phyloP scores from a whole-genome alignment of 768 basidiomycete species.

The Tylopilus felleus region DNA sequence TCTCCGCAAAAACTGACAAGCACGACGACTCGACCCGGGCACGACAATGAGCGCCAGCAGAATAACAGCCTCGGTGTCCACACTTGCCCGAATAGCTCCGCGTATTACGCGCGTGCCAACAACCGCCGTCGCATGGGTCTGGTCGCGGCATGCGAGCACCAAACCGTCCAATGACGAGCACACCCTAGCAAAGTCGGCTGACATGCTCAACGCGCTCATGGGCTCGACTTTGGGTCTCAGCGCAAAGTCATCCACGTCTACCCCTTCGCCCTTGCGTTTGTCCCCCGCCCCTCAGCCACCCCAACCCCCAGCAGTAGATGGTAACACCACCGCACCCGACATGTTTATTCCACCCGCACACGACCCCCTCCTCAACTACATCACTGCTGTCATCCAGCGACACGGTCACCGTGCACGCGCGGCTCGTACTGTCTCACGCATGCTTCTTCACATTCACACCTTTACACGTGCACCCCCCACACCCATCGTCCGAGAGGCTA shows the following conservation, averaged over 20 bases:
- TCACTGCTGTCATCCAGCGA: slow-evolving; percentile 58
- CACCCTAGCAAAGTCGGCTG: slow-evolving; percentile 23
- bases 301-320: neutral
- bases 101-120: neutral
- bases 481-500: slow-evolving; percentile 73
- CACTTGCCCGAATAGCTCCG: neutral
- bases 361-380: slow-evolving; percentile 69
- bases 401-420: slow-evolving; percentile 67
- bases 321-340: neutral
- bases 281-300: neutral
- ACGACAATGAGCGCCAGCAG: slow-evolving; percentile 8
- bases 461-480: slow-evolving; percentile 76
- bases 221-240: slow-evolving; percentile 20
- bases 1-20: neutral
- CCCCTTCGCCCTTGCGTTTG: neutral
- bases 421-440: slow-evolving; percentile 50
- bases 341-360: slow-evolving; percentile 68
- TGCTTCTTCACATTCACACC: slow-evolving; percentile 68
- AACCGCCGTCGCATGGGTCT: neutral
- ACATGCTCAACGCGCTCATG: slow-evolving; percentile 24
- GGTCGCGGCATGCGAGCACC: slow-evolving; percentile 13
- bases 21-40: too few relatives aligned
- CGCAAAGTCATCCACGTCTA: slow-evolving; percentile 1
- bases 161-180: slow-evolving; percentile 20
- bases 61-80: neutral